A percentile compares a stretch with the other conserved stretches of the same genome.
These are phyloP conservation scores for Fusarium buharicum DNA, from an alignment of 2,329 filamentous ascomycete species.

Conservation along the genomic window DNA sequence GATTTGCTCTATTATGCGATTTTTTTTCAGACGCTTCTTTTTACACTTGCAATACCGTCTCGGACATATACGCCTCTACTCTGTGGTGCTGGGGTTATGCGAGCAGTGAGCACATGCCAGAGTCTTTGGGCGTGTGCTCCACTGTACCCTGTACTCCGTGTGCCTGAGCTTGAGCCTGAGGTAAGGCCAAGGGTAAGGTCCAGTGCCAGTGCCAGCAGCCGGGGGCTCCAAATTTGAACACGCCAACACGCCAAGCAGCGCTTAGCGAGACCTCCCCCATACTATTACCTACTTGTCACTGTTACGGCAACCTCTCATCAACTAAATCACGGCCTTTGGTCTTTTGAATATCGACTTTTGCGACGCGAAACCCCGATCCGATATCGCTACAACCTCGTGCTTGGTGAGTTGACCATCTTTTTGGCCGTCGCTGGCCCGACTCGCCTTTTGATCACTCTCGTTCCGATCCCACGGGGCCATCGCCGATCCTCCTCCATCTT, in stretches of 20 bases:
- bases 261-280: constrained; percentile 48
- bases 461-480: constrained; percentile 21
- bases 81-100: constrained; percentile 37
- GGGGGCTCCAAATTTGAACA: constrained; percentile 46
- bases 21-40: constrained; percentile 26
- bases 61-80: constrained; percentile 20
- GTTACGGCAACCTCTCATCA: constrained; percentile 47
- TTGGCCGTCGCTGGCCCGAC: constrained; percentile 32
- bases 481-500: constrained; percentile 35
- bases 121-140: constrained; percentile 47
- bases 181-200: constrained; percentile 10
- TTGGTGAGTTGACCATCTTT: constrained; percentile 42
- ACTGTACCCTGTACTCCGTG: constrained; percentile 44
- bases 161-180: constrained; percentile 19
- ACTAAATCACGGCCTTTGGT: constrained; percentile 40
- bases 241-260: constrained; percentile 49
- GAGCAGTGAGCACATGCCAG: constrained; percentile 46
- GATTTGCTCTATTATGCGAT: constrained; percentile 37
- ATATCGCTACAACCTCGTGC: constrained; percentile 43
- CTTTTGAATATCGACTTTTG: constrained; percentile 40
- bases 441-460: constrained; percentile 21
- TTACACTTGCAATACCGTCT: constrained; percentile 19
- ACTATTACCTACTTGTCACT: constrained; percentile 29
- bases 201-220: constrained; percentile 7
- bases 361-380: constrained; percentile 39